Evolutionary conservation across 163 green algal genomes (phyloP), one percentile per base, ranked within the genome.

Genomic region (Coccomyxa subellipsoidea): DNA sequence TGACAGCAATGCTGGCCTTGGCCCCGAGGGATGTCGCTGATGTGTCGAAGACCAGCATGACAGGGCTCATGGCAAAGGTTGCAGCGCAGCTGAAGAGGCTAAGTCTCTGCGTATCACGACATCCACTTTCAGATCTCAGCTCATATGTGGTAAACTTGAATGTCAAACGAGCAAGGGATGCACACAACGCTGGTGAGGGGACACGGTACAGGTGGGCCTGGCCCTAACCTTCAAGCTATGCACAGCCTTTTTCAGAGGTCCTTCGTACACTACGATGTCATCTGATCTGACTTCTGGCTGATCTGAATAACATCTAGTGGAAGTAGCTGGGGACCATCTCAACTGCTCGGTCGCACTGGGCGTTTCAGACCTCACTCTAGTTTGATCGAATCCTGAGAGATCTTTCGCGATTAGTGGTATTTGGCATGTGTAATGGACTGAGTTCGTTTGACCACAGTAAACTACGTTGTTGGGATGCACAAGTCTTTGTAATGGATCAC

Each of bases 71-170:
- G 7, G 37, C 73, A n/a, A 91, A 8, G 23, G 87, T 84, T 38
- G 80, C 88, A 23, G 54, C 81, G 54, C 81, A 88, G 79, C 85
- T 87, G 81, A 88, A 89, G n/a, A 90, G 54, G 37, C 83, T 88
- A n/a, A 91, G 81, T 35, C 79, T 89, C 83, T 89, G 85, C 75
- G 39, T 25, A 32, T 36, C 0, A 34, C 27, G 23, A 54, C 2
- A 47, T 54, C 69, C 69, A 2, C 4, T 18, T 1, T 36, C 69
- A 78, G 31, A 31, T 23, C 66, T 35, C n/a, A 4, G 66, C 29
- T 73, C 21, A 73, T 73, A 36, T 34, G 66, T 73, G 27, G 21
- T n/a, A 34, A 8, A 27, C 29, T 18, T 34, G 10, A 18, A 36
- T 34, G 31, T 73, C 66, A 36, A 8, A 34, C 12, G 18, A 18